Conservation (phyloP, 2,329 filamentous ascomycete genomes). For the Monilinia aucupariae region DNA sequence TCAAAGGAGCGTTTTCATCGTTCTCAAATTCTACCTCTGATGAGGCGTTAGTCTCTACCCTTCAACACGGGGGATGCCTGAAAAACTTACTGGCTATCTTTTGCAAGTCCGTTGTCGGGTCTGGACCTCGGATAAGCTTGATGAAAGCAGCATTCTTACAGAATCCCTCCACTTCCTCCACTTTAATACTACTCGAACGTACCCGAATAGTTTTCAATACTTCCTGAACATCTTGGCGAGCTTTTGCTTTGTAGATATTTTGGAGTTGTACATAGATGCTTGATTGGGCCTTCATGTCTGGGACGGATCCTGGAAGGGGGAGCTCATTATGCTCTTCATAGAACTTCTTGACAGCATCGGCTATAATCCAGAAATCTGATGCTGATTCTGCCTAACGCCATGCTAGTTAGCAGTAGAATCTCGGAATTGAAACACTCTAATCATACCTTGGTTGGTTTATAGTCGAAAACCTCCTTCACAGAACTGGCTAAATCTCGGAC, state of each 20-base stretch:
- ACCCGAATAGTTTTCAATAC: conserved; percentile 61
- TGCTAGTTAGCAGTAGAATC: conserved; percentile 9
- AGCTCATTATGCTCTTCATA: conserved; percentile 66
- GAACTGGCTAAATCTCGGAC: conserved; percentile 60
- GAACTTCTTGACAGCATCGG: conserved; percentile 72
- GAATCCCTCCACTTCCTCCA: conserved; percentile 78
- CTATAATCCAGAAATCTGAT: conserved; percentile 82
- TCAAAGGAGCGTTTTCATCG: conserved; percentile 45
- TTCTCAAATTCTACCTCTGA: conserved; percentile 50
- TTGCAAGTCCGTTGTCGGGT: conserved; percentile 22
- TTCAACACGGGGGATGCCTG: neutral
- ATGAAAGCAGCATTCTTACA: conserved; percentile 94
- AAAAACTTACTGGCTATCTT: conserved; percentile 28
- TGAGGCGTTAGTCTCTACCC: conserved; percentile 28
- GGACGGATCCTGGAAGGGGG: conserved; percentile 79
- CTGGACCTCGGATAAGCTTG: conserved; percentile 64
- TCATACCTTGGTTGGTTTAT: conserved; percentile 49
- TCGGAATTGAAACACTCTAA: conserved; percentile 40
- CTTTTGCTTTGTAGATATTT: conserved; percentile 87
- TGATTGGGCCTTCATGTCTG: conserved; percentile 97
- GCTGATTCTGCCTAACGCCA: conserved; percentile 41
- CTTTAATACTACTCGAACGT: conserved; percentile 51
- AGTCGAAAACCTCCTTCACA: conserved; percentile 72
- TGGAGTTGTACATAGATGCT: conserved; percentile 85
- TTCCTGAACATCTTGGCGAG: conserved; percentile 69